Evolutionary conservation across 169 alveolate genomes (phyloP), one percentile per base, ranked within the genome.

Genomic region (Plasmodium billcollinsi): DNA sequence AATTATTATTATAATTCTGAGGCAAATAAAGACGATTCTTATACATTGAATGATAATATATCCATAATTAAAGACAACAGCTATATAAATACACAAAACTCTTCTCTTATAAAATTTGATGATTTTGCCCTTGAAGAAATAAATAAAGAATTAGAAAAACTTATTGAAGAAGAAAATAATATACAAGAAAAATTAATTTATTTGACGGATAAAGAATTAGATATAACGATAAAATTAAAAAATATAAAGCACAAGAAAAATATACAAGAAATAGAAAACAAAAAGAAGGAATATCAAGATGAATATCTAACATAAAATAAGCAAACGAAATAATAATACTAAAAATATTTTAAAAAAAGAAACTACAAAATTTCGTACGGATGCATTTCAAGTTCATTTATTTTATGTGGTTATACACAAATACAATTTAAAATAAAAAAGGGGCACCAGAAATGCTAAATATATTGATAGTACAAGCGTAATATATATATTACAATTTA

Each of bases 111-210:
- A 7, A 80, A 80, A 67, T 80, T 67, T 80, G 83, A 61, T 24
- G 54, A 67, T 39, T 80, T 80, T 29, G 90, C 67, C 47, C 11
- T 80, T 24, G 52, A 80, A n/a, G 83, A 80, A 62, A 59, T 80
- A 80, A 72, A 80, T 58, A 69, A 61, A 26, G 90, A 80, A 49
- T 33, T 80, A 69, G 90, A 80, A 80, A 50, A 67, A 52, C 67
- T 80, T 45, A 67, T 72, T 33, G 90, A 80, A 45, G 90, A 80
- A 52, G 90, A 80, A 80, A 80, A 66, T 69, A 21, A 29, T 6
- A 80, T 80, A 80, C 90, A 80, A 20, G 90, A 80, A 56, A 47
- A 80, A 65, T 26, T 80, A 52, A 66, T 80, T 67, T 67, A 80
- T 49, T 69, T 80, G 47, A 47, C 76, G n/a, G 70, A 80, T 65